Conservation (phyloP, 495 filamentous ascomycete species). For the Rhizodiscina lignyota region DNA sequence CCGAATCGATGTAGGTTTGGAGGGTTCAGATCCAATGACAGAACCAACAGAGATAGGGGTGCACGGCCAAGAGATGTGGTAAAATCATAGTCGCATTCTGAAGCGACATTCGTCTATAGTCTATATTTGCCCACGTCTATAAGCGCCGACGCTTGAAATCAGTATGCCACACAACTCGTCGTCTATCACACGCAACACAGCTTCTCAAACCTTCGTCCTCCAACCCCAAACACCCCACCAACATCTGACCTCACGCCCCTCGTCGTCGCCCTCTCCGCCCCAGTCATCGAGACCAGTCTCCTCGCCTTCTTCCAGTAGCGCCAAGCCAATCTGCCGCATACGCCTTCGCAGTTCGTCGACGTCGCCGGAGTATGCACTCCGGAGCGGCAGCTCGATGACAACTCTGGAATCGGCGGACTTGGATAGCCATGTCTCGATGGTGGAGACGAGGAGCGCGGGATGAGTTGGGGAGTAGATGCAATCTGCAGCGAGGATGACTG, state of each 20-base stretch:
- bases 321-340: conserved; percentile 36
- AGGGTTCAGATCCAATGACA: too few species aligned
- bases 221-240: conserved; percentile 49
- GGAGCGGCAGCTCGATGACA: conserved; percentile 47
- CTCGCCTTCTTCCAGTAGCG: conserved; percentile 37
- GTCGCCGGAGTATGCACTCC: conserved; percentile 39
- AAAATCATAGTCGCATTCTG: too few species aligned
- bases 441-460: conserved; percentile 40
- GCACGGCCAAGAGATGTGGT: too few species aligned
- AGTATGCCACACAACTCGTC: too few species aligned
- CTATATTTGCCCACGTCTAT: too few species aligned
- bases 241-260: conserved; percentile 35
- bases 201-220: too few species aligned
- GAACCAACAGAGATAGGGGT: too few species aligned
- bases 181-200: too few species aligned
- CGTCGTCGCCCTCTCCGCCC: conserved; percentile 32
- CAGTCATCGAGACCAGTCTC: conserved; percentile 59
- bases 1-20: too few species aligned
- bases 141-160: too few species aligned
- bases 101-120: too few species aligned
- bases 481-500: conserved; percentile 53
- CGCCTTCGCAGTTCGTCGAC: conserved; percentile 34
- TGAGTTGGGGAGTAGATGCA: conserved; percentile 54
- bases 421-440: conserved; percentile 38
- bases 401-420: conserved; percentile 30